Conservation (phyloP, 257 asterid genomes). For the Hygrophila difformis region DNA sequence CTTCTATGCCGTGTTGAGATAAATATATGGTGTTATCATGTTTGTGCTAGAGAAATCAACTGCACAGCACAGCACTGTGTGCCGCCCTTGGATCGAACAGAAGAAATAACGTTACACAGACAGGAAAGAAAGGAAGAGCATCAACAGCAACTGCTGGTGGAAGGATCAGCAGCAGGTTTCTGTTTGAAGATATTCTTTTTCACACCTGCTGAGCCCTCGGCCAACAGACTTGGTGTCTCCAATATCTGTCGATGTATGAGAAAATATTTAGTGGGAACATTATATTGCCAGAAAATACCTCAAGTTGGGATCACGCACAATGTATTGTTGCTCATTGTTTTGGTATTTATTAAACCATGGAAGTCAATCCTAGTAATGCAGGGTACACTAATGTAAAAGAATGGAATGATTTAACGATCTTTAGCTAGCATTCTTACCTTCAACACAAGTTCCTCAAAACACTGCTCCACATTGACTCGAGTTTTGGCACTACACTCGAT, state of each 20-base stretch:
- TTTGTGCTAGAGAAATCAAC: slow-evolving; percentile 6
- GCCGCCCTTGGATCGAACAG: slow-evolving; percentile 7
- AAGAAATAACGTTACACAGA: slow-evolving; percentile 14
- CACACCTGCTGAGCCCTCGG: slow-evolving; percentile 67
- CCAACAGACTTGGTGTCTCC: slow-evolving; percentile 86
- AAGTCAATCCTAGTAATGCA: too few relatives aligned
- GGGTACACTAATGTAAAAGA: too few relatives aligned
- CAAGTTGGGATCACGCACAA: too few relatives aligned
- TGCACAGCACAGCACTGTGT: too few relatives aligned
- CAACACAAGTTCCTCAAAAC: slow-evolving; percentile 89
- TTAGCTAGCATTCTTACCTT: slow-evolving; percentile 56
- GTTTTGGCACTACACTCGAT: slow-evolving; percentile 77
- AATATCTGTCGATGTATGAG: slow-evolving; percentile 42
- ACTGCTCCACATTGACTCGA: slow-evolving; percentile 73
- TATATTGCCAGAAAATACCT: background rate
- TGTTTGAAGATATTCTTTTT: slow-evolving; percentile 88
- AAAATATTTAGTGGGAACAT: background rate
- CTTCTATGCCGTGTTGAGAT: slow-evolving; percentile 2
- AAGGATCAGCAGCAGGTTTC: slow-evolving; percentile 71
- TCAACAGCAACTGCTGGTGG: slow-evolving; percentile 87
- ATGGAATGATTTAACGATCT: too few relatives aligned
- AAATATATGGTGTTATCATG: background rate
- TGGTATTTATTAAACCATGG: background rate
- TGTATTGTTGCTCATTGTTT: too few relatives aligned
- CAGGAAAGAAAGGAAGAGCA: slow-evolving; percentile 7